Evolutionary conservation across 202 grass and related monocot species (phyloP), one percentile per base, ranked within the genome.

Genomic region (Dendrocalamus latiflorus): DNA sequence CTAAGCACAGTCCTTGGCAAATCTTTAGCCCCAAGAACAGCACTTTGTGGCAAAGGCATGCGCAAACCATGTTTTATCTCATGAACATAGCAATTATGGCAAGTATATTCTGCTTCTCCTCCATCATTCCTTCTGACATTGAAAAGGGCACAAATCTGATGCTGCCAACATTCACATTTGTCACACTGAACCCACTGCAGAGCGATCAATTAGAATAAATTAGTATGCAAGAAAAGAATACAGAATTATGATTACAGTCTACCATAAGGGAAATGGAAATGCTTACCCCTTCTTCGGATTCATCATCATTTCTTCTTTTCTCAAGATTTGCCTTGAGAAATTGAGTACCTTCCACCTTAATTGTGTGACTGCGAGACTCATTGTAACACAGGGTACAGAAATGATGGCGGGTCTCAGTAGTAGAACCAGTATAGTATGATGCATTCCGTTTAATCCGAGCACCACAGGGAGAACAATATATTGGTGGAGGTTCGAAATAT

Each of bases 111-210:
- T 74, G 90, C 94, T 64, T 97, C 65, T 75, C 79, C 92, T 34
- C 67, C 84, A 65, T 88, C 86, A 75, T 97, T 89, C 82, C 88
- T 91, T 89, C 87, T 91, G 37, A 60, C 88, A 87, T 97, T 97
- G 65, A 92, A 97, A 45, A 97, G 77, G 37, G 91, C 89, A 85
- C 94, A 94, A 58, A 97, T 91, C 73, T 98, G 95, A 72, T 98
- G 95, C 74, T 98, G 95, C 95, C 95, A 98, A 26, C 79, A 51
- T 89, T 98, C 80, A 93, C 95, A 98, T 86, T 91, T 98, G 68
- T 94, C 92, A 83, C 95, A 98, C 83, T 86, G 77, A 50, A 90
- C 95, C 95, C 95, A 98, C 92, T 98, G 84, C 66, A 67, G 48
- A 75, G 56, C 57, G 57, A 86, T 56, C 57, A 34, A 60, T 75